A percentile compares a stretch with the other conserved stretches of the same genome.
These are phyloP conservation scores for Kwoniella newhampshirensis DNA, from an alignment of 768 basidiomycete species.

Conservation along the genomic window DNA sequence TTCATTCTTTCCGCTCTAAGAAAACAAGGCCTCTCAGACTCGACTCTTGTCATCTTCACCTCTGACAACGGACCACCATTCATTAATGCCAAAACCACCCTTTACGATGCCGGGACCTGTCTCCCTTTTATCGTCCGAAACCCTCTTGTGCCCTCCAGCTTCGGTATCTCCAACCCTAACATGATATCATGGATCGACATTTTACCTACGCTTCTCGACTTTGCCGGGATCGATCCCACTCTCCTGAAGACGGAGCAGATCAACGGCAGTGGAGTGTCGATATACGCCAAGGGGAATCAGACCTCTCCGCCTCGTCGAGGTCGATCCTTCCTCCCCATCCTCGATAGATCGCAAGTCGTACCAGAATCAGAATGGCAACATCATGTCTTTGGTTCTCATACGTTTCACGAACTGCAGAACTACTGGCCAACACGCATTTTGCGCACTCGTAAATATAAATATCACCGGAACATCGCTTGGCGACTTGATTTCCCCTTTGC, in stretches of 20 bases:
- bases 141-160: slow-evolving; percentile 4
- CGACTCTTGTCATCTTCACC: slow-evolving; percentile 26
- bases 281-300: background rate
- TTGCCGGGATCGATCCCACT: slow-evolving; percentile 1
- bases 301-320: slow-evolving; percentile 16
- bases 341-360: slow-evolving; percentile 11
- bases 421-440: slow-evolving; percentile 27
- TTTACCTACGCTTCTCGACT: slow-evolving; percentile 26
- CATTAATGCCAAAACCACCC: slow-evolving; percentile 35
- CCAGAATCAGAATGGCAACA: slow-evolving; percentile 19
- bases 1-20: slow-evolving; percentile 19
- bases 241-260: background rate
- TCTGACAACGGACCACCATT: slow-evolving; percentile 35
- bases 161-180: slow-evolving; percentile 19
- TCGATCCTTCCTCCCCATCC: slow-evolving; percentile 19
- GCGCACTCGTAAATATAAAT: slow-evolving; percentile 21
- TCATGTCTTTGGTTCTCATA: slow-evolving; percentile 33
- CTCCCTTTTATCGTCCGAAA: slow-evolving; percentile 26
- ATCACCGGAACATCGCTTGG: slow-evolving; percentile 34
- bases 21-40: slow-evolving; percentile 12
- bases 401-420: slow-evolving; percentile 28
- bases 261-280: background rate
- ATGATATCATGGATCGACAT: slow-evolving; percentile 32
- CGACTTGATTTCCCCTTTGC: slow-evolving; percentile 33
- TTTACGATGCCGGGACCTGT: slow-evolving; percentile 32